These are phyloP conservation scores for Vinca minor DNA, from an alignment of 257 asterid genomes.

Conservation along the genomic window DNA sequence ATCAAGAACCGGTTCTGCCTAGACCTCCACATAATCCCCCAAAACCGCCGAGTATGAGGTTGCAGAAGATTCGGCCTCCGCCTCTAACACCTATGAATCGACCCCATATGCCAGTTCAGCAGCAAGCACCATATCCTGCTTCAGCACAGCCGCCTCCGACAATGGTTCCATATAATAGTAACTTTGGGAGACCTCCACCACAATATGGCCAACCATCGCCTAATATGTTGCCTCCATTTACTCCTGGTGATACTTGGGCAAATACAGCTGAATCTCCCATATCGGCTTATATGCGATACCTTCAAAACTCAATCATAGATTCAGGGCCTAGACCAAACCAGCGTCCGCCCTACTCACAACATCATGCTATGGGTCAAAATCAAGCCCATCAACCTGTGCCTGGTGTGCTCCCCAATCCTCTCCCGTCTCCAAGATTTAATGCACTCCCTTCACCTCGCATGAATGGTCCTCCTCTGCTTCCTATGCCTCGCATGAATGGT, in stretches of 20 bases:
- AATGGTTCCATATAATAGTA: slow-evolving; percentile 38
- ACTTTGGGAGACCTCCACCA: slow-evolving; percentile 47
- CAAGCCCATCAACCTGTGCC: slow-evolving; percentile 23
- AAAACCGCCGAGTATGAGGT: slow-evolving; percentile 57
- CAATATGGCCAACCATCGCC: slow-evolving; percentile 56
- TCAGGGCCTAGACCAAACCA: slow-evolving; percentile 36
- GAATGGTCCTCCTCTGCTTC: no score
- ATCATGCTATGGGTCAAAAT: slow-evolving; percentile 28
- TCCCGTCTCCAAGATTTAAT: slow-evolving; percentile 46
- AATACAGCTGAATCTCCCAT: slow-evolving; percentile 78
- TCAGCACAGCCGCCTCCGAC: slow-evolving; percentile 31
- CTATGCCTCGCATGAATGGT: no score
- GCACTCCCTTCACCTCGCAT: slow-evolving; percentile 42
- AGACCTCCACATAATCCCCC: slow-evolving; percentile 63
- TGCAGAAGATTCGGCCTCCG: slow-evolving; percentile 78
- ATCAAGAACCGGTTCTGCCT: slow-evolving; percentile 36
- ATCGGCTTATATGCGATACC: slow-evolving; percentile 80
- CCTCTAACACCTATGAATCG: slow-evolving; percentile 67
- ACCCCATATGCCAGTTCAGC: slow-evolving; percentile 52
- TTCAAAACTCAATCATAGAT: slow-evolving; percentile 66
- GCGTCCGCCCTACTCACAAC: slow-evolving; percentile 28
- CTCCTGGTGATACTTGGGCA: slow-evolving; percentile 66
- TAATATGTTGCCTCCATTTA: slow-evolving; percentile 30
- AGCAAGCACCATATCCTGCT: slow-evolving; percentile 27
- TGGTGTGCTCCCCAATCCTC: slow-evolving; percentile 36